Base-by-base conservation (phyloP, 1,139 yeast genomes). In the Debaryomycetaceae sp. region DNA sequence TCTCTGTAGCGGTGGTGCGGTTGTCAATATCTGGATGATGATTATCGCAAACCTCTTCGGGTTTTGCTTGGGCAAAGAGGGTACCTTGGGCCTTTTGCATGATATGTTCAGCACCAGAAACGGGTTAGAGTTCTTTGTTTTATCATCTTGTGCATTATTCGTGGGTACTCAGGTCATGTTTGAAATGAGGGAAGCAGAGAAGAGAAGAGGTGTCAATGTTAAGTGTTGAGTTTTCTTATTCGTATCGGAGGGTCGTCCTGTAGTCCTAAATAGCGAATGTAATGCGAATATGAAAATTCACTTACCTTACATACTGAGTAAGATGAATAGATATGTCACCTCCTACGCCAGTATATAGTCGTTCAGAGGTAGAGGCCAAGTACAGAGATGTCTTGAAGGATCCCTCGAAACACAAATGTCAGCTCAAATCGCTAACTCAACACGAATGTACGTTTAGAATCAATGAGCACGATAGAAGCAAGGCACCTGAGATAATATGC, bases 31-130 rank as follows among this genome's bases (percentile, higher is more conserved):
- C 47, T 91, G 97, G 97, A 79, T 91, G 86, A 93, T 95, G 99
- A 91, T 95, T 93, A 78, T 89, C 53, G 98, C 98, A 24, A 95
- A 95, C 57, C 68, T 95, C 44, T 90, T 87, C 57, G 99, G 99
- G 0, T 95, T 93, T 65, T 93, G 97, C 57, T 75, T 93, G 37
- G 98, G 97, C 5, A 72, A 83, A 38, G 97, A 89, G 51, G 99
- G 99, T 1, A 83, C 91, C 34, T 53, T 75, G 37, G 72, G 75
- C 41, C 74, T 93, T 56, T 66, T 93, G 24, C 59, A 65, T 29
- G 90, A 85, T 47, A 84, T 93, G 79, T 80, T 90, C 57, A 73
- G 78, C 33, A 88, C 97, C 0, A 59, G 65, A 34, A 72, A 76
- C 29, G 98, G 98, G 0, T 59, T 87, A 37, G 66, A 66, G 27